phyloP scores from a whole-genome alignment of 2,329 filamentous ascomycete species.

The Curvularia verruculosa region DNA sequence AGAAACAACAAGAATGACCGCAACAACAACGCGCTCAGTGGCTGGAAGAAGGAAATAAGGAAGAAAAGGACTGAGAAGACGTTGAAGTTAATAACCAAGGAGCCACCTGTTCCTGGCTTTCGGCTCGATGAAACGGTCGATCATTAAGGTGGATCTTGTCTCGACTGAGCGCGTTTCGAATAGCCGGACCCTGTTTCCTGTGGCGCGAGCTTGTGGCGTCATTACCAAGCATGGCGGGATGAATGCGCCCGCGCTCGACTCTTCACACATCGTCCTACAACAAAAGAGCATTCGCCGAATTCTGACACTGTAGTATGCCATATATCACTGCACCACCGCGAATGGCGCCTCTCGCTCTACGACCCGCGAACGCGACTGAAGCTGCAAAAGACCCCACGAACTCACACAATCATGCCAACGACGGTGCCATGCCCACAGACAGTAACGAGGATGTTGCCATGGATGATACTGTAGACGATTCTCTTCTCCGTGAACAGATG shows the following conservation, averaged over 20 bases:
- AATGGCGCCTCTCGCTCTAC: slow-evolving; percentile 36
- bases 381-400: slow-evolving; percentile 10
- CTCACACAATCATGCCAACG: slow-evolving; percentile 7
- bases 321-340: slow-evolving; percentile 27
- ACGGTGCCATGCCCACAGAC: slow-evolving; percentile 3
- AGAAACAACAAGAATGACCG: slow-evolving; percentile 14
- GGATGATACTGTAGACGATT: slow-evolving; percentile 22
- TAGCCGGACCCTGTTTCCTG: slow-evolving; percentile 23
- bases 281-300: neutral
- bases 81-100: slow-evolving; percentile 25
- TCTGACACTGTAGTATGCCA: slow-evolving; percentile 27
- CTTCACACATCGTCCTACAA: neutral
- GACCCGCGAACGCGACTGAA: slow-evolving; percentile 25
- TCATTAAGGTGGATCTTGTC: slow-evolving; percentile 31
- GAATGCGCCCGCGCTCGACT: neutral
- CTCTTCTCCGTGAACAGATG: slow-evolving; percentile 17
- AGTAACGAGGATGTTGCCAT: slow-evolving; percentile 20
- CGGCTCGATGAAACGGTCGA: slow-evolving; percentile 44
- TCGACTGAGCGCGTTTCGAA: slow-evolving; percentile 29
- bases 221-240: slow-evolving; percentile 21
- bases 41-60: slow-evolving; percentile 8
- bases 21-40: slow-evolving; percentile 1
- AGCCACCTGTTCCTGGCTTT: slow-evolving; percentile 42
- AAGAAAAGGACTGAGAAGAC: slow-evolving; percentile 14
- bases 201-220: slow-evolving; percentile 36